phyloP scores from a whole-genome alignment of 768 basidiomycete species.

The Phlebiopsis gigantea region DNA sequence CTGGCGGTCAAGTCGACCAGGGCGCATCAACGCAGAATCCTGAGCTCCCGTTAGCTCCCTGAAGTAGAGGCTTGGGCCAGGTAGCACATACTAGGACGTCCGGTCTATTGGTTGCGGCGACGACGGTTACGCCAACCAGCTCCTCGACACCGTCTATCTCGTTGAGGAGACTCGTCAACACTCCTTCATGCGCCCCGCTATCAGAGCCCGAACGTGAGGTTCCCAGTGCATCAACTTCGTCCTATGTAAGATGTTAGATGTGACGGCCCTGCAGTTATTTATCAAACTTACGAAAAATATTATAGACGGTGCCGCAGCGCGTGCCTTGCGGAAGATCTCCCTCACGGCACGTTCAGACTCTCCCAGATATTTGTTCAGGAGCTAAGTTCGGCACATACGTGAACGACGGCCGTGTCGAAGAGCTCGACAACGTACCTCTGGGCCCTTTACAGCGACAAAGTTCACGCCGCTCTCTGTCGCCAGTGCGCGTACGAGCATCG shows the following conservation, averaged over 20 bases:
- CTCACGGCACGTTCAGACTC: constrained; percentile 95
- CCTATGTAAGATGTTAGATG: constrained; percentile 41
- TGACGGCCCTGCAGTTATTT: background rate
- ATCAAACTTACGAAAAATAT: constrained; percentile 80
- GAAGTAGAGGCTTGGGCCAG: background rate
- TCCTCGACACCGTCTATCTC: constrained; percentile 99
- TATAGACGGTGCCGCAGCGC: constrained; percentile 91
- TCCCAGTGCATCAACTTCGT: constrained; percentile 95
- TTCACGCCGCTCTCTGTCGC: constrained; percentile 93
- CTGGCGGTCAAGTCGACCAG: constrained; percentile 91
- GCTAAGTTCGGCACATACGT: constrained; percentile 37
- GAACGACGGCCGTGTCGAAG: background rate
- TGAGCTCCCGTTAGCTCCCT: constrained; percentile 26
- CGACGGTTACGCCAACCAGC: constrained; percentile 87
- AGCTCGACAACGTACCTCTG: constrained; percentile 59
- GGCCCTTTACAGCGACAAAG: constrained; percentile 95
- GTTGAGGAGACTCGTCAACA: constrained; percentile 88
- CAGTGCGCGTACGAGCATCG: constrained; percentile 85
- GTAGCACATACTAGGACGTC: constrained; percentile 73
- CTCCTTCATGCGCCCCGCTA: constrained; percentile 68
- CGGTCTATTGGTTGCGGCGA: constrained; percentile 95
- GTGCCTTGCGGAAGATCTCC: constrained; percentile 93
- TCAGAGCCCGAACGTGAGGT: constrained; percentile 61
- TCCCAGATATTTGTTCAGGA: constrained; percentile 94
- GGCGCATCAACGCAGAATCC: constrained; percentile 94